Percentiles rank a stretch among this genome's conserved stretches.
phyloP scores from a whole-genome alignment of 2,329 filamentous ascomycete genomes.

The Thielaviopsis ethacetica region DNA sequence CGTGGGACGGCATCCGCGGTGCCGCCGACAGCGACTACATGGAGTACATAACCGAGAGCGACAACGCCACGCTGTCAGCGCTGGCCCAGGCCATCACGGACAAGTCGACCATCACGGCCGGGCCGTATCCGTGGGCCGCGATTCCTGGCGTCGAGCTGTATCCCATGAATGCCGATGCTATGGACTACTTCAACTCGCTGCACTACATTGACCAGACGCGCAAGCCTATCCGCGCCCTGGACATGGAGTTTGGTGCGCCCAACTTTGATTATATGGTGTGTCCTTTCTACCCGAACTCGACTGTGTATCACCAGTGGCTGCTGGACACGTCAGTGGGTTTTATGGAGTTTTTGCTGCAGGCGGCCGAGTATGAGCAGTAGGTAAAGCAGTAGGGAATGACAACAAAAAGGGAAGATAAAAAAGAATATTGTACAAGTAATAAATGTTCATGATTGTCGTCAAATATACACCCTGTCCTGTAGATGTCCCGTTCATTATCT shows the following conservation, averaged over 20 bases:
- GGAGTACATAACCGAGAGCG: conserved; percentile 26
- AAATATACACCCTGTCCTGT: background rate
- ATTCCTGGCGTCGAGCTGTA: conserved; percentile 27
- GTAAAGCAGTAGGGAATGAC: background rate
- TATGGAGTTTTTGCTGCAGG: conserved; percentile 28
- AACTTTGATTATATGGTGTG: conserved; percentile 17
- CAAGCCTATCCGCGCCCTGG: conserved; percentile 26
- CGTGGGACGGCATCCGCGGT: conserved; percentile 36
- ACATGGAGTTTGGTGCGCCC: conserved; percentile 30
- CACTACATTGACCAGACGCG: conserved; percentile 23
- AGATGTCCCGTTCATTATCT: background rate
- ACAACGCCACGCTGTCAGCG: conserved; percentile 19
- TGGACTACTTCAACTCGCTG: conserved; percentile 30
- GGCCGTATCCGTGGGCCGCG: conserved; percentile 22
- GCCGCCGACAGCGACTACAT: conserved; percentile 26
- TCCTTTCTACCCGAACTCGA: conserved; percentile 29
- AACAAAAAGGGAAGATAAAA: background rate
- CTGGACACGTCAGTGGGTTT: conserved; percentile 28
- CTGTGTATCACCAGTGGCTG: conserved; percentile 27
- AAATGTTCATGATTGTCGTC: background rate
- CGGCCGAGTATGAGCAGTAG: conserved; percentile 13
- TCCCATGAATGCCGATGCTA: conserved; percentile 28
- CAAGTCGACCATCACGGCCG: conserved; percentile 17
- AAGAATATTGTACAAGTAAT: background rate
- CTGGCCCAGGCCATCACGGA: conserved; percentile 18